Conservation (phyloP, 345 rosid species). For the Limnanthes douglasii region DNA sequence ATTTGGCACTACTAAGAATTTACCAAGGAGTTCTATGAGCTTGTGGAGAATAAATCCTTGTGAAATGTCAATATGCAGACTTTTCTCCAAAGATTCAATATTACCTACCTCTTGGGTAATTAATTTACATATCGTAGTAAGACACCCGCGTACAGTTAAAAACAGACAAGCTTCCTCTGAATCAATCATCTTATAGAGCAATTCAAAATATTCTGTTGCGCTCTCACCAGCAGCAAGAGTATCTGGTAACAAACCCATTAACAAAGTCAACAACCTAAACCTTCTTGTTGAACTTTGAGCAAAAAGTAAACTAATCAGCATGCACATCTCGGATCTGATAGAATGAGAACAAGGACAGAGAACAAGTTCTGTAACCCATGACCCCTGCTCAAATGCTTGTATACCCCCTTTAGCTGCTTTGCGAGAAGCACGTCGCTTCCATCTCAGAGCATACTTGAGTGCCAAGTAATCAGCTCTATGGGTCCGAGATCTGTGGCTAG, state of each 20-base stretch:
- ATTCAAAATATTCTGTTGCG: constrained; percentile 90
- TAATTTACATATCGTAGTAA: constrained; percentile 60
- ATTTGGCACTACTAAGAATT: constrained; percentile 83
- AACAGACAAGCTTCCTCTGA: constrained; percentile 86
- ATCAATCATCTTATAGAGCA: constrained; percentile 84
- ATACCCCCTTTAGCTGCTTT: constrained; percentile 50
- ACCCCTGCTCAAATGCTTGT: constrained; percentile 76
- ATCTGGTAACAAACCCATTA: constrained; percentile 70
- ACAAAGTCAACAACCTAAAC: constrained; percentile 64
- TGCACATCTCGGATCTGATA: constrained; percentile 96
- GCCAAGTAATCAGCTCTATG: constrained; percentile 75
- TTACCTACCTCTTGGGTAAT: constrained; percentile 84
- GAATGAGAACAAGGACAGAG: constrained; percentile 98
- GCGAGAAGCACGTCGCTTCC: constrained; percentile 64
- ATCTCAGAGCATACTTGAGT: constrained; percentile 79
- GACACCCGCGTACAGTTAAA: constrained; percentile 84
- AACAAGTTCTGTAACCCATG: constrained; percentile 95
- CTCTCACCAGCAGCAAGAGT: constrained; percentile 93
- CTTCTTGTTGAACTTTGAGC: constrained; percentile 74
- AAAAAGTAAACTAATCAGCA: constrained; percentile 70
- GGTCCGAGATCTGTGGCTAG: constrained; percentile 52
- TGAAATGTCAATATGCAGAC: constrained; percentile 91
- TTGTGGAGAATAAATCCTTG: constrained; percentile 97
- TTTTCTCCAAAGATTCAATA: constrained; percentile 81
- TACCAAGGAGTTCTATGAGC: constrained; percentile 88